Conservation (phyloP, 169 alveolate species). For the Cryptosporidium meleagridis region DNA sequence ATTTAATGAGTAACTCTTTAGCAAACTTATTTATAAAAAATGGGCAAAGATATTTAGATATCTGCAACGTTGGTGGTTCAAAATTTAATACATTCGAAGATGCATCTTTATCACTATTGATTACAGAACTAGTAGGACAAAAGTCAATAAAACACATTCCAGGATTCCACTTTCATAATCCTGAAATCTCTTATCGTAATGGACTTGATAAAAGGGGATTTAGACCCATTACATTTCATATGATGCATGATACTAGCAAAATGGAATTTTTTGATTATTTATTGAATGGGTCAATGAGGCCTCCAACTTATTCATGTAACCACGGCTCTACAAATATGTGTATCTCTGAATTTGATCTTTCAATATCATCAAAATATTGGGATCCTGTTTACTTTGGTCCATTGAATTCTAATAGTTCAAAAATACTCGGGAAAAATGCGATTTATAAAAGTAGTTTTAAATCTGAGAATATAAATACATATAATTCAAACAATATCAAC, state of each 20-base stretch:
- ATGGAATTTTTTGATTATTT: conserved; percentile 68
- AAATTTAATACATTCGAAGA: conserved; percentile 70
- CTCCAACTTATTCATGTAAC: conserved; percentile 59
- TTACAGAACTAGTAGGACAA: conserved; percentile 70
- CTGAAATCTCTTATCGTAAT: conserved; percentile 51
- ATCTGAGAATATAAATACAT: neutral
- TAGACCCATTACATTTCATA: conserved; percentile 70
- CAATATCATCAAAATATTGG: conserved; percentile 69
- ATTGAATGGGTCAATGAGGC: conserved; percentile 28
- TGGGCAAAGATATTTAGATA: conserved; percentile 69
- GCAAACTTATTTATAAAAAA: conserved; percentile 55
- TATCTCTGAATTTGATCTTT: conserved; percentile 33
- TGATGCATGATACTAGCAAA: conserved; percentile 67
- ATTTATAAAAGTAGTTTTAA: neutral
- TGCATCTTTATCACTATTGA: conserved; percentile 43
- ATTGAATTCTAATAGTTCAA: conserved; percentile 18
- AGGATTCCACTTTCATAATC: conserved; percentile 67
- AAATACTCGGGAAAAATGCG: conserved; percentile 57
- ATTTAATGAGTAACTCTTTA: conserved; percentile 52
- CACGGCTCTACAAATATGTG: conserved; percentile 53
- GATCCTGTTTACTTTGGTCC: conserved; percentile 64
- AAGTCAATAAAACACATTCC: conserved; percentile 60
- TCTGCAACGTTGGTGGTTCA: conserved; percentile 56
- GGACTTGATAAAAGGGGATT: conserved; percentile 26
- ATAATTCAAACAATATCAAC: neutral